Evolutionary conservation across 129 eudicot species (phyloP).

Genomic region (Tagetes patula): DNA sequence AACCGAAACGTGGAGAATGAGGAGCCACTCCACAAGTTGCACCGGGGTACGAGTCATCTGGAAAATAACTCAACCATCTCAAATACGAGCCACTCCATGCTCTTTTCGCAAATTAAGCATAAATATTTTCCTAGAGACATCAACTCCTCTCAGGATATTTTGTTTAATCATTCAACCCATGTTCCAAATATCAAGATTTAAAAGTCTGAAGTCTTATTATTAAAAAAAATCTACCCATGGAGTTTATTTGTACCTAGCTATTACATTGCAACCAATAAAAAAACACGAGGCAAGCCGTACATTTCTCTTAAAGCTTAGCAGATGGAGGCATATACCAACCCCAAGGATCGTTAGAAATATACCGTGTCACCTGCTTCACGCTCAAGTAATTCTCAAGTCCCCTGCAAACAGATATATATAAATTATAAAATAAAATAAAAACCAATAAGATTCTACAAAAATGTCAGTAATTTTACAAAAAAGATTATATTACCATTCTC

Average conservation of each 20-base stretch:
- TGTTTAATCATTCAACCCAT: too few relatives aligned
- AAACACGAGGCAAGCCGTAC: neutral
- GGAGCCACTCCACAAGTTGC: too few relatives aligned
- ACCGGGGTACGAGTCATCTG: too few relatives aligned
- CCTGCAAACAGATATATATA: conserved; percentile 40
- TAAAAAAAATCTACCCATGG: neutral
- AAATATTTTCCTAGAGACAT: too few relatives aligned
- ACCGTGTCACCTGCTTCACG: conserved; percentile 87
- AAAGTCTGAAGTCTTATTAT: neutral
- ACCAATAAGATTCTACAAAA: neutral
- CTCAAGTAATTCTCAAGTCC: conserved; percentile 90
- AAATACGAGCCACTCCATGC: too few relatives aligned
- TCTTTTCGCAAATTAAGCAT: too few relatives aligned
- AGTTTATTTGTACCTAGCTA: neutral
- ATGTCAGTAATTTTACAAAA: neutral
- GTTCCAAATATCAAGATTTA: neutral
- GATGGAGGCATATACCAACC: conserved; percentile 93
- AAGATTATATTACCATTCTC: conserved; percentile 73
- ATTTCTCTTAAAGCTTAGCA: conserved; percentile 45
- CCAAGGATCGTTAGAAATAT: conserved; percentile 79
- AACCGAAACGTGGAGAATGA: too few relatives aligned
- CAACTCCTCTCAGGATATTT: too few relatives aligned
- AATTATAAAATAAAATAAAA: neutral
- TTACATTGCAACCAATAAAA: neutral
- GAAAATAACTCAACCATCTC: too few relatives aligned